These are phyloP conservation scores for Triticum urartu DNA, from an alignment of 176 grass and related monocot genomes.

Conservation along the genomic window DNA sequence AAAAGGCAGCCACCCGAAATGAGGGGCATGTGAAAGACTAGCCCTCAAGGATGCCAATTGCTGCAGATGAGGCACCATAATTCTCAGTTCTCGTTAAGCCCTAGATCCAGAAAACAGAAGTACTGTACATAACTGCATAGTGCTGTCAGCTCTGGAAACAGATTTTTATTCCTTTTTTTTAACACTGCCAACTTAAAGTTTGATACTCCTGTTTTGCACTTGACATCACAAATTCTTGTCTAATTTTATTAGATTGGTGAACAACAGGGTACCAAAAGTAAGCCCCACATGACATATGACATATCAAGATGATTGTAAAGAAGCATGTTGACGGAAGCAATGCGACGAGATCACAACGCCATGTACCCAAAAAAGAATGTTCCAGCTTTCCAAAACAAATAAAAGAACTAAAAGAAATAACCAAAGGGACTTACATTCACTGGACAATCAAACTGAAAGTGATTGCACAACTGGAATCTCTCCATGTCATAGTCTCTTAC, in stretches of 20 bases:
- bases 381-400: background rate
- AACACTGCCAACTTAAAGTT: background rate
- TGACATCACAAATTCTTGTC: background rate
- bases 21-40: background rate
- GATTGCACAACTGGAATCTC: conserved; percentile 75
- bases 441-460: conserved; percentile 72
- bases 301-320: background rate
- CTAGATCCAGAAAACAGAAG: background rate
- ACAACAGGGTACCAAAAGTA: background rate
- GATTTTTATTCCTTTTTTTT: background rate
- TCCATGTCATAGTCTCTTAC: conserved; percentile 83
- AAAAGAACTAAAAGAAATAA: conserved; percentile 16
- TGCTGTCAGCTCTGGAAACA: background rate
- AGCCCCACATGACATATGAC: background rate
- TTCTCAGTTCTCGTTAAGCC: background rate
- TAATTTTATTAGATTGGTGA: background rate
- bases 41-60: background rate
- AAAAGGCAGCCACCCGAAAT: background rate
- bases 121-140: background rate
- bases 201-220: background rate
- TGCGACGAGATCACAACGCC: background rate
- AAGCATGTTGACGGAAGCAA: background rate
- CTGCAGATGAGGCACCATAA: background rate
- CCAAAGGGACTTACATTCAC: conserved; percentile 60
- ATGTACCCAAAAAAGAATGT: background rate